These are phyloP conservation scores for Claviceps arundinis DNA, from an alignment of 2,329 filamentous ascomycete species.

Conservation along the genomic window DNA sequence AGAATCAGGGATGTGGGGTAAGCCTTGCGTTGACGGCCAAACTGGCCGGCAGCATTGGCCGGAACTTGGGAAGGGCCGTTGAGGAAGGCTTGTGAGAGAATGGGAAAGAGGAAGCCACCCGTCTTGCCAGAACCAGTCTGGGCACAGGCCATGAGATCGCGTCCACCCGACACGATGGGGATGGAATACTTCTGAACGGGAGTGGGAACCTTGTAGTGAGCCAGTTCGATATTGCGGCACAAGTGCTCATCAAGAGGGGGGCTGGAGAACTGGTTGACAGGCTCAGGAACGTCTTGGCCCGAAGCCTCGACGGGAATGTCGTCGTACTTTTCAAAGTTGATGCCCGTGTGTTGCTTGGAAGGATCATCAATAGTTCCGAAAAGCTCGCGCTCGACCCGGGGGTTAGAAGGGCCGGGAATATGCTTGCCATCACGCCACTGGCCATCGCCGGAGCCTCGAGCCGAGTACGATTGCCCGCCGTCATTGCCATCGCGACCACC, in stretches of 20 bases:
- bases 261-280: constrained; percentile 80
- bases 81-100: constrained; percentile 92
- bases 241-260: constrained; percentile 92
- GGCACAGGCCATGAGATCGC: constrained; percentile 98
- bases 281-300: constrained; percentile 83
- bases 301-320: constrained; percentile 98
- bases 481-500: constrained; percentile 28
- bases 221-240: constrained; percentile 81
- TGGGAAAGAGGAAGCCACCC: constrained; percentile 98
- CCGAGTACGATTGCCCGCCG: constrained; percentile 38
- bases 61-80: constrained; percentile 67
- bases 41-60: constrained; percentile 51
- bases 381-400: constrained; percentile 84
- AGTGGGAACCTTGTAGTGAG: constrained; percentile 89
- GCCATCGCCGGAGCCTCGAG: constrained; percentile 83
- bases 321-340: constrained; percentile 99
- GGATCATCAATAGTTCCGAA: constrained; percentile 87
- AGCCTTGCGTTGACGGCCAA: constrained; percentile 90
- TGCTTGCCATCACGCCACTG: constrained; percentile 97
- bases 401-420: constrained; percentile 76
- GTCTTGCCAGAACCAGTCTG: constrained; percentile 99
- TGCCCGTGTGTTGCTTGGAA: constrained; percentile 89
- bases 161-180: constrained; percentile 93
- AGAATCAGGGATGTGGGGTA: constrained; percentile 93
- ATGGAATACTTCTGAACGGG: constrained; percentile 99